These are phyloP conservation scores for Dichomitus squalens DNA, from an alignment of 1,284 basidiomycete genomes.

Conservation along the genomic window DNA sequence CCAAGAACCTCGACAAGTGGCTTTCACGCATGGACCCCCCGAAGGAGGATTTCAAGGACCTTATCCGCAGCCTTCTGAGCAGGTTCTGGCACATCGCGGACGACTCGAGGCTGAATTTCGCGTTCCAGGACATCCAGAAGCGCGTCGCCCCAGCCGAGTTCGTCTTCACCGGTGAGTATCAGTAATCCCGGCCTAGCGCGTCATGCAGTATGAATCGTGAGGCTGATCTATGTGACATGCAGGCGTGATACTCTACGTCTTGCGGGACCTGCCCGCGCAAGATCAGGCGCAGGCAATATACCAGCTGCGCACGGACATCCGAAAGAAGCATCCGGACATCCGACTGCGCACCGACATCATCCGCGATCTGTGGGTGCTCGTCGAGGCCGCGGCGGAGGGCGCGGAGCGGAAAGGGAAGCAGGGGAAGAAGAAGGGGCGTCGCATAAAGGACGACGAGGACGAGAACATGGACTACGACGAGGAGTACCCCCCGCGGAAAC, in stretches of 20 bases:
- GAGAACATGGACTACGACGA: slow-evolving; percentile 13
- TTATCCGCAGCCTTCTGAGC: slow-evolving; percentile 51
- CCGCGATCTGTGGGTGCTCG: slow-evolving; percentile 56
- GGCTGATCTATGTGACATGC: too few species aligned
- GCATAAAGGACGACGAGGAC: slow-evolving; percentile 19
- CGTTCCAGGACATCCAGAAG: slow-evolving; percentile 52
- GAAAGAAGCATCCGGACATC: slow-evolving; percentile 57
- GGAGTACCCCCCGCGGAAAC: background rate
- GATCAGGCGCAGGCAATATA: slow-evolving; percentile 54
- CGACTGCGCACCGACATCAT: slow-evolving; percentile 58
- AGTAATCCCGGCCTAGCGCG: background rate
- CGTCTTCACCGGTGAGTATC: slow-evolving; percentile 63
- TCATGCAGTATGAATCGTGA: too few species aligned
- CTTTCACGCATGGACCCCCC: slow-evolving; percentile 50
- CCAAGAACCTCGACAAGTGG: slow-evolving; percentile 60
- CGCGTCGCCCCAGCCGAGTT: slow-evolving; percentile 77
- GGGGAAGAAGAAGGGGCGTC: slow-evolving; percentile 14
- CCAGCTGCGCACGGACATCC: slow-evolving; percentile 54
- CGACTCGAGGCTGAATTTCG: slow-evolving; percentile 38
- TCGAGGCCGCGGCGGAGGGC: slow-evolving; percentile 38
- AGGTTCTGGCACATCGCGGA: slow-evolving; percentile 57
- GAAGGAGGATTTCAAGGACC: slow-evolving; percentile 44
- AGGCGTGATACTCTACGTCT: slow-evolving; percentile 62
- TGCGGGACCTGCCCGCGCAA: slow-evolving; percentile 41
- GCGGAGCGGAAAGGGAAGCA: slow-evolving; percentile 14